phyloP scores from a whole-genome alignment of 2,329 filamentous ascomycete species.

The Cladosporium phlei region DNA sequence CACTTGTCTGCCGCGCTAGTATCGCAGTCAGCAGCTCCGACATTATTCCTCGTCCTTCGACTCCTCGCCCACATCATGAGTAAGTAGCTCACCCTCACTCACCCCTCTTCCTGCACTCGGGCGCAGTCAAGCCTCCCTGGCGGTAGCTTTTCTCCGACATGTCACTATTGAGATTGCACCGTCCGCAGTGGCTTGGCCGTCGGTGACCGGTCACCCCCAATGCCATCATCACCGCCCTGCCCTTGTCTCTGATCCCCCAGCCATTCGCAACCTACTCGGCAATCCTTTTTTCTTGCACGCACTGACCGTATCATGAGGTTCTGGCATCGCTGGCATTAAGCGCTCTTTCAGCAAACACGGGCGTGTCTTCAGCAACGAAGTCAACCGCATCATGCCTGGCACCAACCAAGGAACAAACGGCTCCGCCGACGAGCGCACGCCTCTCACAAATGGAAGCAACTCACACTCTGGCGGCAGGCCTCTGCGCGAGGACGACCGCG shows the following conservation, averaged over 20 bases:
- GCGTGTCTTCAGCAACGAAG: conserved; percentile 21
- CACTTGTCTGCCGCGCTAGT: no score
- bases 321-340: conserved; percentile 14
- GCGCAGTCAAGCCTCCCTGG: conserved; percentile 11
- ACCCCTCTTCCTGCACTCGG: not conserved
- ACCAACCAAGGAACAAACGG: conserved; percentile 11
- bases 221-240: conserved; percentile 7
- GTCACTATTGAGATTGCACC: conserved; percentile 2
- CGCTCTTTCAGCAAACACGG: conserved; percentile 22
- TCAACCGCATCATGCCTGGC: conserved; percentile 6
- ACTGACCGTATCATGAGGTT: conserved; percentile 12
- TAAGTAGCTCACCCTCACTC: conserved; percentile 12
- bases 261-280: not conserved
- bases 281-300: not conserved
- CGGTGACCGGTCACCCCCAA: not conserved
- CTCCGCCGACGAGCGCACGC: conserved; percentile 25
- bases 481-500: conserved; percentile 26
- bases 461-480: conserved; percentile 12
- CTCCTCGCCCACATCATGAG: conserved; percentile 4
- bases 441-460: conserved; percentile 20
- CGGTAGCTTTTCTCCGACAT: not conserved
- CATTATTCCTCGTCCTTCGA: not conserved
- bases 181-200: conserved; percentile 6
- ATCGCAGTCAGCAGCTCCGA: not conserved
- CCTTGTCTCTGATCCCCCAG: not conserved